Evolutionary conservation across 2,329 filamentous ascomycete species (phyloP).

Genomic region (Pestalotiopsis sp.): DNA sequence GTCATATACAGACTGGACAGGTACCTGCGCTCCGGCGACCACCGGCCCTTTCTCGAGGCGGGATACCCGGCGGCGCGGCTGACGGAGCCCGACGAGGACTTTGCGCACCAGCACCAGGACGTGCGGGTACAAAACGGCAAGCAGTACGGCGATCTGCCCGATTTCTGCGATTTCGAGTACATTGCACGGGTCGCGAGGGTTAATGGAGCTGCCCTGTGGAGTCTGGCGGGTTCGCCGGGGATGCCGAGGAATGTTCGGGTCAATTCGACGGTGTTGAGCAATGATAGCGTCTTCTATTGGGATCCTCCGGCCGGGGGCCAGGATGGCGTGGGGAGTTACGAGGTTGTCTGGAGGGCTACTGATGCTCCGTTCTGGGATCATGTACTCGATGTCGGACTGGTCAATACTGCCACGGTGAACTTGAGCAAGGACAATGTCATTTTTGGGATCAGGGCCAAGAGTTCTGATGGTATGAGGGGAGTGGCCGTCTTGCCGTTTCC

Average conservation of each 20-base stretch:
- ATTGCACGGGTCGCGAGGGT: slow-evolving; percentile 56
- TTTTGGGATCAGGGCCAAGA: slow-evolving; percentile 52
- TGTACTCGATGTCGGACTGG: slow-evolving; percentile 49
- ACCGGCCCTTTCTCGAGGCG: slow-evolving; percentile 55
- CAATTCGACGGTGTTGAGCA: slow-evolving; percentile 47
- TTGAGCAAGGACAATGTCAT: slow-evolving; percentile 61
- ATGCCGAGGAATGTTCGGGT: slow-evolving; percentile 51
- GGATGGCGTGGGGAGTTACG: slow-evolving; percentile 47
- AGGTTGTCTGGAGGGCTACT: slow-evolving; percentile 58
- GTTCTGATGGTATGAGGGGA: slow-evolving; percentile 27
- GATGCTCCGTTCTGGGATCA: slow-evolving; percentile 53
- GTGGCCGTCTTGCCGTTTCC: slow-evolving; percentile 34
- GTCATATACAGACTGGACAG: slow-evolving; percentile 59
- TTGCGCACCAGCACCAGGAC: slow-evolving; percentile 60
- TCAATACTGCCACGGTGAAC: slow-evolving; percentile 44
- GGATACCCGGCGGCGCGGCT: slow-evolving; percentile 58
- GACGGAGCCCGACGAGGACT: slow-evolving; percentile 61
- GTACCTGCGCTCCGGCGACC: slow-evolving; percentile 59
- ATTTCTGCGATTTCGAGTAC: slow-evolving; percentile 61
- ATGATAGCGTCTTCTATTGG: slow-evolving; percentile 55
- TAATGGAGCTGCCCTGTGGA: slow-evolving; percentile 57
- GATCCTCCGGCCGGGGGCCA: slow-evolving; percentile 35
- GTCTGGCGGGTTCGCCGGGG: slow-evolving; percentile 53
- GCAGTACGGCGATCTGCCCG: slow-evolving; percentile 56
- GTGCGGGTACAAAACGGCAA: slow-evolving; percentile 45